A percentile compares a stretch with the other conserved stretches of the same genome.
These are phyloP conservation scores for Pseudocercospora vitis DNA, from an alignment of 2,329 filamentous ascomycete genomes.

Conservation along the genomic window DNA sequence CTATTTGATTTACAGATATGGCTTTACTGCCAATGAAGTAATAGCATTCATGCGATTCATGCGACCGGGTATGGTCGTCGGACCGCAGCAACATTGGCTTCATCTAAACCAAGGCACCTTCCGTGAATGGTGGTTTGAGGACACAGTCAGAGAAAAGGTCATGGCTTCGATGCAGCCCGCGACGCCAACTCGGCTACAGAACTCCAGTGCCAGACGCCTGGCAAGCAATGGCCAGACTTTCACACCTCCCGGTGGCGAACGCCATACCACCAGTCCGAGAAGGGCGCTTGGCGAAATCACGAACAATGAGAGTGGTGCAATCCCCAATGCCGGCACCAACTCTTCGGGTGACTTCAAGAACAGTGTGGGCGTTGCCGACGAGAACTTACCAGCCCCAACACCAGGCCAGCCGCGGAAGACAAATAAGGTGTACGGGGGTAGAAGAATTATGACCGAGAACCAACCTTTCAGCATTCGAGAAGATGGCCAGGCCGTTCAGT, in stretches of 20 bases:
- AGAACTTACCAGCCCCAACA: conserved; percentile 91
- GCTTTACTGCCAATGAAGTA: conserved; percentile 79
- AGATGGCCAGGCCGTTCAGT: conserved; percentile 61
- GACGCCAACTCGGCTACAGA: conserved; percentile 57
- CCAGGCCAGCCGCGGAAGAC: conserved; percentile 94
- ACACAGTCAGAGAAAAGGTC: conserved; percentile 76
- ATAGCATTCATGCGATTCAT: conserved; percentile 99
- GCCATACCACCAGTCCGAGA: conserved; percentile 54
- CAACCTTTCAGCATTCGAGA: conserved; percentile 51
- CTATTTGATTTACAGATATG: conserved; percentile 95
- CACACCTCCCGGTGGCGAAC: conserved; percentile 78
- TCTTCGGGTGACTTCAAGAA: conserved; percentile 32
- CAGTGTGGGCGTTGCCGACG: conserved; percentile 71
- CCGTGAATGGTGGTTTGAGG: conserved; percentile 94
- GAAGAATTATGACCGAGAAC: conserved; percentile 47
- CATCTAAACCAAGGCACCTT: conserved; percentile 96
- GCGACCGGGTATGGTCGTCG: conserved; percentile 97
- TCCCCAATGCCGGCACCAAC: conserved; percentile 25
- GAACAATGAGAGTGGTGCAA: conserved; percentile 65
- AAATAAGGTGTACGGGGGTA: conserved; percentile 73
- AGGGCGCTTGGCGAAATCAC: conserved; percentile 92
- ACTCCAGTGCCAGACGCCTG: conserved; percentile 47
- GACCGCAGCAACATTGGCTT: conserved; percentile 97
- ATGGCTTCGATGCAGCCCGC: conserved; percentile 58
- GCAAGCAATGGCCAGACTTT: conserved; percentile 69